Conservation (phyloP, 192 early-diverging fungal species). For the Umbelopsis ramanniana region DNA sequence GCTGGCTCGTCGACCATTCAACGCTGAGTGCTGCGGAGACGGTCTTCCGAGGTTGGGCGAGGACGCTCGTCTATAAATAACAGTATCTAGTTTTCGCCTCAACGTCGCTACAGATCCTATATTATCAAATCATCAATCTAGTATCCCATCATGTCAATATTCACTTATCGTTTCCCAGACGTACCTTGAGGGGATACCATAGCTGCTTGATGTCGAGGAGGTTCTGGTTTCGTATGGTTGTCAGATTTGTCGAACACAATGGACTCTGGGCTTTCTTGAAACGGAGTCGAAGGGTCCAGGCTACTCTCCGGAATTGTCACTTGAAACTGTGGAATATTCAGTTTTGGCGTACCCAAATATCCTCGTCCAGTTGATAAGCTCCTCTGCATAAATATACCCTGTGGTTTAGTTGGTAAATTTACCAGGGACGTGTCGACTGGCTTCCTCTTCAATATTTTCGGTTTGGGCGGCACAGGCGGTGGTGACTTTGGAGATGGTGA, state of each 20-base stretch:
- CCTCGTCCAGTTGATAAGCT: not conserved
- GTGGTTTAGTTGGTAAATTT: no score
- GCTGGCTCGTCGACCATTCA: constrained; percentile 17
- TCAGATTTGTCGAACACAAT: constrained; percentile 18
- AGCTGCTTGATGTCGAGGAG: not conserved
- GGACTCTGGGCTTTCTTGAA: constrained; percentile 33
- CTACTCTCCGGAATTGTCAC: constrained; percentile 10
- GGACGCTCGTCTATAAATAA: constrained; percentile 8
- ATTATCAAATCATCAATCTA: constrained; percentile 27
- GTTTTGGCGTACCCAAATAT: not conserved
- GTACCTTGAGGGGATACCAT: not conserved
- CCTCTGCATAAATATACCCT: not conserved
- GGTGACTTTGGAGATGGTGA: constrained; percentile 5
- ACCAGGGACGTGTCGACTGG: constrained; percentile 13
- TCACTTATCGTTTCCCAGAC: not conserved
- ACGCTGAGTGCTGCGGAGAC: not conserved
- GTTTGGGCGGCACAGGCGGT: constrained; percentile 53
- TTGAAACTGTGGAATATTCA: constrained; percentile 7
- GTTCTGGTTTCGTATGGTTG: not conserved
- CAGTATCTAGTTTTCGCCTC: constrained; percentile 5
- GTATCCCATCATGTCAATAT: not conserved
- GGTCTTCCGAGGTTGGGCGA: constrained; percentile 4
- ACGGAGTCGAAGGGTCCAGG: not conserved
- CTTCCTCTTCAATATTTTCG: constrained; percentile 39
- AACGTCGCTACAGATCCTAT: constrained; percentile 16